phyloP scores from a whole-genome alignment of 2,329 filamentous ascomycete species.

The Aspergillus neoniger region DNA sequence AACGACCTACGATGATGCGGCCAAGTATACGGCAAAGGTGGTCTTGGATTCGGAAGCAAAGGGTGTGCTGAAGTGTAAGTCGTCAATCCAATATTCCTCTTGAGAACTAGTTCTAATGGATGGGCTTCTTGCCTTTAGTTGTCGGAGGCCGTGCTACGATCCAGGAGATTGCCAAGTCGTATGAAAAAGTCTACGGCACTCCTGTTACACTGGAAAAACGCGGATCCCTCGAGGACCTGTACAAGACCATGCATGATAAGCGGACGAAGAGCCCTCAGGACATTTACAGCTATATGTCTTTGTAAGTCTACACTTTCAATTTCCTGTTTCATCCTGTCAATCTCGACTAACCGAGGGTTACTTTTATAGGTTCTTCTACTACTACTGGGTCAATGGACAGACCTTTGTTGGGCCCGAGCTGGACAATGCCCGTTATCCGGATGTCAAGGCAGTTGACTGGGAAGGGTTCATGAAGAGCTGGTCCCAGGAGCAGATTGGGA shows the following conservation, averaged over 20 bases:
- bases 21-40: conserved; percentile 39
- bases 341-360: too few species aligned
- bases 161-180: conserved; percentile 26
- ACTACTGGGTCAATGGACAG: conserved; percentile 22
- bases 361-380: conserved; percentile 18
- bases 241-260: conserved; percentile 28
- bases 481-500: not conserved
- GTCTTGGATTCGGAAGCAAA: conserved; percentile 25
- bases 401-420: conserved; percentile 11
- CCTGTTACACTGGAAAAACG: conserved; percentile 23
- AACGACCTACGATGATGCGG: conserved; percentile 43
- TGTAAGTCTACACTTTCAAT: not conserved
- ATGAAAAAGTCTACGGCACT: conserved; percentile 29
- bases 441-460: conserved; percentile 14
- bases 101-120: too few species aligned
- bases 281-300: conserved; percentile 19
- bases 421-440: conserved; percentile 12
- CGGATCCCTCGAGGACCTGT: conserved; percentile 33
- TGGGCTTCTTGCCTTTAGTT: conserved; percentile 25
- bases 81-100: too few species aligned
- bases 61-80: conserved; percentile 27
- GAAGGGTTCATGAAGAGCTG: conserved; percentile 7
- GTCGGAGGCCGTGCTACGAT: conserved; percentile 36
- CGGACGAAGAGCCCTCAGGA: conserved; percentile 17
- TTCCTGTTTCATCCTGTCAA: too few species aligned